Evolutionary conservation across 306 rosid species (phyloP).

Genomic region (Boehmeria nivea): DNA sequence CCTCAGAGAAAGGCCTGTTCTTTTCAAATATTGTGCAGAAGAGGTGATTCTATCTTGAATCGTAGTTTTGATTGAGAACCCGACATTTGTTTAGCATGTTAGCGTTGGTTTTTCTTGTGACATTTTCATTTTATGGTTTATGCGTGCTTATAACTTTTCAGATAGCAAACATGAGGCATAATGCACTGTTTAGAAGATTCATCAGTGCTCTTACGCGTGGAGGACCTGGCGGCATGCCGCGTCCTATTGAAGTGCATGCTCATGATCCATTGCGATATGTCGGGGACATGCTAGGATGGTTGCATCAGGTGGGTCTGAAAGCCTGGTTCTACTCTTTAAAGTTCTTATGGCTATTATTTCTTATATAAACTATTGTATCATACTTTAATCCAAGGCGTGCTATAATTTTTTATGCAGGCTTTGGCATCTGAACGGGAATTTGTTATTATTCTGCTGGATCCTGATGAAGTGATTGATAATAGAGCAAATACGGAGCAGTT

Average conservation of each 20-base stretch:
- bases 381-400: neutral
- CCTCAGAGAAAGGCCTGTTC: constrained; percentile 90
- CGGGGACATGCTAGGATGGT: constrained; percentile 95
- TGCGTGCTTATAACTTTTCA: constrained; percentile 27
- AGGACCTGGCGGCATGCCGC: constrained; percentile 97
- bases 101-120: neutral
- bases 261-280: constrained; percentile 96
- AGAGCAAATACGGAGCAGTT: constrained; percentile 50
- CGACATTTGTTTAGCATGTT: neutral
- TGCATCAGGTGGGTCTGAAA: constrained; percentile 70
- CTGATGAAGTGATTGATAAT: constrained; percentile 59
- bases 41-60: constrained; percentile 49
- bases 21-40: constrained; percentile 98
- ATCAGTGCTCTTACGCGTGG: constrained; percentile 97
- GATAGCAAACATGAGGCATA: constrained; percentile 99
- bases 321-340: neutral
- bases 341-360: neutral
- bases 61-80: constrained; percentile 4
- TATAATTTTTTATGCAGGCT: constrained; percentile 51
- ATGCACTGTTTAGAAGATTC: constrained; percentile 89
- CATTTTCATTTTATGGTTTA: neutral
- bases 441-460: constrained; percentile 67
- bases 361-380: constrained; percentile 2
- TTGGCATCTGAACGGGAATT: constrained; percentile 99
- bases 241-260: constrained; percentile 99